Base-by-base conservation (phyloP, 768 basidiomycete species). In the Russula emetica region DNA sequence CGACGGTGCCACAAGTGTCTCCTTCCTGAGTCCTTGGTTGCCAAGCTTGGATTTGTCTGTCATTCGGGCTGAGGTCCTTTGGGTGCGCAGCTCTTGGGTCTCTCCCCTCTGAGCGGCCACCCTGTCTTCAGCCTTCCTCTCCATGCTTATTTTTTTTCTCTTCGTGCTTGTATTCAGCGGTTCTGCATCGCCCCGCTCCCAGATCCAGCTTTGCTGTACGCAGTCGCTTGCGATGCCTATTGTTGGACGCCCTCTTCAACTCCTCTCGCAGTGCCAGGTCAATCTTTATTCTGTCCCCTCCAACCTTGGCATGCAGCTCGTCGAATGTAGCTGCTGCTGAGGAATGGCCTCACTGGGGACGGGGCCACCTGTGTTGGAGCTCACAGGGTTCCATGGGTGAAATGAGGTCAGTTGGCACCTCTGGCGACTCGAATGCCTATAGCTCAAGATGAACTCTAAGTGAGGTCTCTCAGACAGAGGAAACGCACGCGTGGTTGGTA, bases 251-350 rank as follows among this genome's bases (percentile, higher is more conserved):
- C 2, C 3, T 9, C n/a, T 2, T 0, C 42, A 11, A 14, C 40
- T 30, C 20, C 10, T n/a, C 10, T 18, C 10, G 6, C 1, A 8
- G 5, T 20, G 0, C 55, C n/a, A 2, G 26, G 11, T 6, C 26
- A 16, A 20, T 7, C 1, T 2, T 2, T 5, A 13, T 11, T 10
- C 11, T 13, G 13, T 36, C 4, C 1, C 8, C 1, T 36, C 0
- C 3, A 13, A 34, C 3, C 34, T 11, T 30, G 4, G 3, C 6
- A 3, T 5, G 6, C 30, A 30, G 30, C 34, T 11, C 11, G 34
- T 11, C 11, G 34, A 36, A 36, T 9, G 5, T 13, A 0, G 36
- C 2, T 13, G 0, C 2, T 13, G 6, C 36, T 36, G 36, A 36
- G 14, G 34, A 34, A 11, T 34, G 10, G 36, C 11, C 34, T 36